A percentile compares a stretch with the other conserved stretches of the same genome.
phyloP scores from a whole-genome alignment of 1,284 basidiomycete genomes.

The Cerrena zonata region DNA sequence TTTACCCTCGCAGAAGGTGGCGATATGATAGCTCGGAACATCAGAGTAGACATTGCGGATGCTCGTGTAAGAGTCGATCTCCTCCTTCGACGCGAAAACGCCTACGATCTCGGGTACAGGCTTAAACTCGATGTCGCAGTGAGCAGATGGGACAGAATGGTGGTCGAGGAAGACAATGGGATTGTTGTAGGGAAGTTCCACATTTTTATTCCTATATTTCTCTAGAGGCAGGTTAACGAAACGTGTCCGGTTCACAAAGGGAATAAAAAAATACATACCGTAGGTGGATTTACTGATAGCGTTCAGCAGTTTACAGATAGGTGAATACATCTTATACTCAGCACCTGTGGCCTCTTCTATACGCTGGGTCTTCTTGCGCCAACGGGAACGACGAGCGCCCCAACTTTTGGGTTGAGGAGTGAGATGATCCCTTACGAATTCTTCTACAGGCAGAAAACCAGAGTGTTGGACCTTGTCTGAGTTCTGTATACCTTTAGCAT shows the following conservation, averaged over 20 bases:
- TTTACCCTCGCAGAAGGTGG: slow-evolving; percentile 1
- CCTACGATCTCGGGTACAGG: background rate
- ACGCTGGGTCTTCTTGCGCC: too few species aligned
- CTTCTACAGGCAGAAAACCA: background rate
- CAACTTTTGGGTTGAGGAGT: background rate
- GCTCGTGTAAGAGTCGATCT: background rate
- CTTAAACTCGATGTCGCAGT: background rate
- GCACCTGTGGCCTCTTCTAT: too few species aligned
- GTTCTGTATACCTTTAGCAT: background rate
- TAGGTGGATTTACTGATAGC: background rate
- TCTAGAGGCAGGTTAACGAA: background rate
- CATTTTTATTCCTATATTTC: background rate
- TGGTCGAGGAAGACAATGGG: slow-evolving; percentile 8
- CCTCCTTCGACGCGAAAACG: background rate
- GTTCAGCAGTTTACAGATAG: background rate
- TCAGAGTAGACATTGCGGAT: background rate
- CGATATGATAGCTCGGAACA: slow-evolving; percentile 1
- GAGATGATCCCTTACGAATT: background rate
- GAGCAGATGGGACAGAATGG: background rate
- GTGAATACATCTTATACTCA: background rate
- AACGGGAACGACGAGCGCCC: too few species aligned
- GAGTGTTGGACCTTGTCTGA: background rate
- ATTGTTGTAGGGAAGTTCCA: background rate
- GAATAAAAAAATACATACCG: too few species aligned
- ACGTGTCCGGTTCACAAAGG: too few species aligned